Percentiles rank a stretch among this genome's conserved stretches.
These are phyloP conservation scores for Papilionanthe hybrid DNA, from an alignment of 116 monocot genomes.

Conservation along the genomic window DNA sequence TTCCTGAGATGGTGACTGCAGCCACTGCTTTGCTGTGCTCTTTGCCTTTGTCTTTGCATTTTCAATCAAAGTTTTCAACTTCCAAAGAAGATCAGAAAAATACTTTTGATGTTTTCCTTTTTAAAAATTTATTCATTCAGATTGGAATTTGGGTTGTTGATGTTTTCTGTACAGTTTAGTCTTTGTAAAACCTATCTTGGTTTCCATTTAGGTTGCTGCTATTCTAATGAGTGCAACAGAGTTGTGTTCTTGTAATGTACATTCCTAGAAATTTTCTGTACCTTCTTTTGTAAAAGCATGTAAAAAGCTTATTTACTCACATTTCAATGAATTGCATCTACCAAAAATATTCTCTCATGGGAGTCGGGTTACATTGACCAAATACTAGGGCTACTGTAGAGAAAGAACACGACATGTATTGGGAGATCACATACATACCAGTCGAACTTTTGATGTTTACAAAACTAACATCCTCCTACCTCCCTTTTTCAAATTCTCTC, in stretches of 20 bases:
- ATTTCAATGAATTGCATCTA: background rate
- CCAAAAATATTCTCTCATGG: background rate
- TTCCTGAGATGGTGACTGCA: slow-evolving; percentile 37
- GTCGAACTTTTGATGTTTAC: too few relatives aligned
- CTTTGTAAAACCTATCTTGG: background rate
- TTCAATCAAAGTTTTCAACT: slow-evolving; percentile 61
- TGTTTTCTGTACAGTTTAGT: background rate
- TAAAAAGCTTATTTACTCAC: background rate
- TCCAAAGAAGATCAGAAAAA: slow-evolving; percentile 53
- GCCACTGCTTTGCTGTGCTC: slow-evolving; percentile 40
- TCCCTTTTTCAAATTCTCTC: too few relatives aligned
- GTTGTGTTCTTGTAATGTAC: background rate
- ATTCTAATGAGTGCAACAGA: background rate
- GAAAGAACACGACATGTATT: too few relatives aligned
- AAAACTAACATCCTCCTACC: too few relatives aligned
- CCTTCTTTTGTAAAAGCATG: background rate
- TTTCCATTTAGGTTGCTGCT: background rate
- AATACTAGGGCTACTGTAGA: too few relatives aligned
- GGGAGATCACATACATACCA: too few relatives aligned
- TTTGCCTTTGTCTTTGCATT: slow-evolving; percentile 55
- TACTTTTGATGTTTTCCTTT: background rate
- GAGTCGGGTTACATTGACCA: background rate
- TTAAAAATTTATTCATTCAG: background rate
- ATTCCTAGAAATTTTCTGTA: background rate
- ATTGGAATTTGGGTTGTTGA: background rate